Percentiles rank a stretch among this genome's conserved stretches.
Conservation (phyloP, 1,284 basidiomycete genomes). For the Trametes versicolor region DNA sequence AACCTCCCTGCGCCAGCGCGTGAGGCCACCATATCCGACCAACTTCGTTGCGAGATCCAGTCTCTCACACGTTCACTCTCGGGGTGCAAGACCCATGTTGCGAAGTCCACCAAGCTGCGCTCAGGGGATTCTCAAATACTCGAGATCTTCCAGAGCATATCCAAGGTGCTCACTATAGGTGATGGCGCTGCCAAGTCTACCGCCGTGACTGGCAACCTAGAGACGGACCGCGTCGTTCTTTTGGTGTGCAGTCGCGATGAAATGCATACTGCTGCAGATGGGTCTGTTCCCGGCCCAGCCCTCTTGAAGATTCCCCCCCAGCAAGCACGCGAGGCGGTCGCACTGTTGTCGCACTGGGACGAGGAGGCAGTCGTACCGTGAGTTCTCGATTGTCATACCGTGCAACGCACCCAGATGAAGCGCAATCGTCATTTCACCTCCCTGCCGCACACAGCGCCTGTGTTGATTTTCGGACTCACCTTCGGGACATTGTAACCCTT, state of each 20-base stretch:
- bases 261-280: not conserved
- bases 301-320: not conserved
- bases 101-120: not conserved
- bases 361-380: not conserved
- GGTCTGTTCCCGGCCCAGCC: not conserved
- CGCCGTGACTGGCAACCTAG: not conserved
- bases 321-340: not conserved
- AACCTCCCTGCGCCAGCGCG: not conserved
- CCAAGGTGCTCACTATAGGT: not conserved
- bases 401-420: not conserved
- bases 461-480: not conserved
- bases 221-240: not conserved
- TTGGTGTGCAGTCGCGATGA: not conserved
- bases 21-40: not conserved
- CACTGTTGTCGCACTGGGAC: not conserved
- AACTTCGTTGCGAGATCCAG: not conserved
- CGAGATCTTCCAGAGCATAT: not conserved
- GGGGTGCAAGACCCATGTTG: constrained; percentile 1
- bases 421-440: not conserved
- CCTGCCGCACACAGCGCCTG: not conserved
- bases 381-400: not conserved
- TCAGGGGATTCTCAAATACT: not conserved
- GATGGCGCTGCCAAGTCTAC: not conserved
- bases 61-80: not conserved
- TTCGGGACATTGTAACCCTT: not conserved